Evolutionary conservation across 257 asterid species (phyloP), one percentile per base, ranked within the genome.

Genomic region (Striga asiatica): DNA sequence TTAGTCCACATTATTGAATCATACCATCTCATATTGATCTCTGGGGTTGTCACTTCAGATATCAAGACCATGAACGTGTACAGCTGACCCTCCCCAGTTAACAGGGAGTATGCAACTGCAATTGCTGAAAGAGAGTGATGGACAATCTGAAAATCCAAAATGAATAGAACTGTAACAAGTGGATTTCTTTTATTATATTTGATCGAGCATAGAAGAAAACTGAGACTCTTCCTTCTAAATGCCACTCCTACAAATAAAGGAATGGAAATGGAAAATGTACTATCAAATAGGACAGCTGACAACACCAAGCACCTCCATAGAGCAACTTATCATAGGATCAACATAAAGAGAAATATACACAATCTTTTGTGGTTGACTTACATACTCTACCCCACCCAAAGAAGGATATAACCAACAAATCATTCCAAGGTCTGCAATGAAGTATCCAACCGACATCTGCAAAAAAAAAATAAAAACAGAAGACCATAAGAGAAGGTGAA

Each of bases 21-120:
- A 62, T 74, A 86, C 98, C 98, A 89, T 71, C 98, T 80, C 78
- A 89, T 58, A 76, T 89, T 89, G 77, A 89, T 80, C 78, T 68
- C 93, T 28, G 98, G 98, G 50, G 98, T 89, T 29, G 98, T 89
- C 50, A 80, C 71, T 81, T 89, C 96, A 27, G 98, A 89, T 74
- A 89, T 83, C 53, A 89, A 88, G 63, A 89, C 95, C 98, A 89
- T 89, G 77, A 83, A 86, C 8, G 98, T 89, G 80, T 89, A 89
- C 59, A 89, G 89, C 75, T 89, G 98, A 43, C 98, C 98, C 78
- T 89, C 96, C 69, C 95, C 95, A 16, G 82, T 76, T 46, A 71
- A 77, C 89, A 80, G 80, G 71, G 96, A 74, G 76, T 86, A 89
- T 48, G 92, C 91, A 3, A 89, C 98, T 53, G 98, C 93, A 50